Evolutionary conservation across 2,329 filamentous ascomycete genomes (phyloP).

Genomic region (Aspergillus bombycis): DNA sequence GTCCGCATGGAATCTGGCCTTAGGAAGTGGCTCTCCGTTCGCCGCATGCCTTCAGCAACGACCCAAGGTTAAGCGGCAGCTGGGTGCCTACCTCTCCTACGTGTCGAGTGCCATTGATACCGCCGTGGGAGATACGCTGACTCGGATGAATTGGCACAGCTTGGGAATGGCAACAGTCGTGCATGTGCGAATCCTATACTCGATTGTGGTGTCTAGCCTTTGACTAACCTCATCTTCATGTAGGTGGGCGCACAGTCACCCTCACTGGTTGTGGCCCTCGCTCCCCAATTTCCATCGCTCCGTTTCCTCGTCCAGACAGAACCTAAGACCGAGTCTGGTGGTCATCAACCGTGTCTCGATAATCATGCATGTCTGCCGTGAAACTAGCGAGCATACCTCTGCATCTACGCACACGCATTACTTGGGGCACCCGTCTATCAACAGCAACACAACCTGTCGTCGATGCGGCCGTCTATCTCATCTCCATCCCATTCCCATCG

Average conservation of each 20-base stretch:
- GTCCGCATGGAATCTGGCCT: conserved; percentile 3
- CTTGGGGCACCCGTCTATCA: too few relatives aligned
- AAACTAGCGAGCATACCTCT: background rate
- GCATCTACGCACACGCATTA: background rate
- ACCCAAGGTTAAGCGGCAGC: conserved; percentile 2
- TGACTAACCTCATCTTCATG: too few relatives aligned
- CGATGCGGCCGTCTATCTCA: conserved; percentile 41
- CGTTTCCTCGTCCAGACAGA: too few relatives aligned
- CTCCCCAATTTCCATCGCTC: too few relatives aligned
- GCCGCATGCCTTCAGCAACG: conserved; percentile 9
- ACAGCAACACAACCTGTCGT: conserved; percentile 10
- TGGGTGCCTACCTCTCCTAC: background rate
- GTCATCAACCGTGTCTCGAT: too few relatives aligned
- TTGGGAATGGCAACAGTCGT: background rate
- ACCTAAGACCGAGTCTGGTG: too few relatives aligned
- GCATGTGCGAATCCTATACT: too few relatives aligned
- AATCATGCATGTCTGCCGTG: too few relatives aligned
- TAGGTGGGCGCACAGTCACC: too few relatives aligned
- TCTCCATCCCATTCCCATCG: conserved; percentile 29
- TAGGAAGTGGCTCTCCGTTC: conserved; percentile 11
- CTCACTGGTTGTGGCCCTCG: too few relatives aligned
- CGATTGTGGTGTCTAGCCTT: too few relatives aligned
- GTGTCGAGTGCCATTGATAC: background rate
- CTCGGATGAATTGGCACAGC: background rate
- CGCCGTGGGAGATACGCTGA: background rate